These are phyloP conservation scores for Cicer yamashitae DNA, from an alignment of 306 rosid species.

Conservation along the genomic window DNA sequence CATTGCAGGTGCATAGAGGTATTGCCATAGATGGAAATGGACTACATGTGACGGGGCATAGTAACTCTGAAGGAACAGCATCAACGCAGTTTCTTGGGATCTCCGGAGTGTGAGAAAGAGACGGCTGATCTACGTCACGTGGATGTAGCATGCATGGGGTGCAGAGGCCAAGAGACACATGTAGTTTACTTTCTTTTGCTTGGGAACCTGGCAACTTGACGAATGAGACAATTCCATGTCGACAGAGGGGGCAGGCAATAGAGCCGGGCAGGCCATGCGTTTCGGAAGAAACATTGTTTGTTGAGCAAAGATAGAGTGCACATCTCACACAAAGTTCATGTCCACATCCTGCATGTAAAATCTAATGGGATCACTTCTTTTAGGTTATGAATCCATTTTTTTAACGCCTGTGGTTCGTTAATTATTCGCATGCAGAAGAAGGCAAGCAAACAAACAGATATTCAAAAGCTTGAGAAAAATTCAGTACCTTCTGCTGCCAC, in stretches of 20 bases:
- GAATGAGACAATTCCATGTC: constrained; percentile 83
- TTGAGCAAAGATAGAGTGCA: constrained; percentile 92
- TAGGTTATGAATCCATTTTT: constrained; percentile 14
- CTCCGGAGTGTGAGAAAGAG: constrained; percentile 69
- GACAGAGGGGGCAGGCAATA: constrained; percentile 95
- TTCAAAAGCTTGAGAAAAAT: constrained; percentile 20
- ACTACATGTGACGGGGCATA: constrained; percentile 89
- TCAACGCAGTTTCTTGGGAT: constrained; percentile 71
- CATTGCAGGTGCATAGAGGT: constrained; percentile 90
- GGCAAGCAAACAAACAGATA: constrained; percentile 14
- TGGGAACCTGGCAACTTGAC: constrained; percentile 76
- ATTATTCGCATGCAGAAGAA: background rate
- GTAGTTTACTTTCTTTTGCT: constrained; percentile 68
- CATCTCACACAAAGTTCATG: constrained; percentile 92
- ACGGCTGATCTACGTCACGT: constrained; percentile 53
- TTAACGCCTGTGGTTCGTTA: background rate
- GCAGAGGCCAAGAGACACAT: constrained; percentile 76
- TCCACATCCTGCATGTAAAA: constrained; percentile 73
- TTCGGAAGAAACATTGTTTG: constrained; percentile 72
- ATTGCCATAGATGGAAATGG: constrained; percentile 94
- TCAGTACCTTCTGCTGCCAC: constrained; percentile 87
- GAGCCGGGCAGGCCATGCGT: constrained; percentile 73
- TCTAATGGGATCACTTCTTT: constrained; percentile 17
- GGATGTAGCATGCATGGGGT: constrained; percentile 89
- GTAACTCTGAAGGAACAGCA: constrained; percentile 82